These are phyloP conservation scores for Lagerstroemia speciosa DNA, from an alignment of 345 rosid species.

Conservation along the genomic window DNA sequence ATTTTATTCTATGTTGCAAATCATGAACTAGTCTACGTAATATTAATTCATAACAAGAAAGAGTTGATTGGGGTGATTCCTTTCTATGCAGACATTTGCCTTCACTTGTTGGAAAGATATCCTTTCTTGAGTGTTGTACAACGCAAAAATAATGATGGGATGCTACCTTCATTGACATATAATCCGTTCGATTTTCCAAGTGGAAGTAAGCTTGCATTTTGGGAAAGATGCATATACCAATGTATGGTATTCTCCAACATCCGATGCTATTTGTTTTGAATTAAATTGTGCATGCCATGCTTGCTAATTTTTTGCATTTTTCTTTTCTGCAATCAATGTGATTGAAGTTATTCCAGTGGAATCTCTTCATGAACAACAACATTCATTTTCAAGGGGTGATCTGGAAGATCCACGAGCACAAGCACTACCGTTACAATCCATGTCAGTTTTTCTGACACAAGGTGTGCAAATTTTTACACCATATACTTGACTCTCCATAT, in stretches of 20 bases:
- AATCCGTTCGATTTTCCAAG: constrained; percentile 10
- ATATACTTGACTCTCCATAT: too few species aligned
- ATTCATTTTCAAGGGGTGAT: too few species aligned
- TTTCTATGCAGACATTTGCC: too few species aligned
- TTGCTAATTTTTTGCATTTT: too few species aligned
- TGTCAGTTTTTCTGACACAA: not conserved
- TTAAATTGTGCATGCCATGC: not conserved
- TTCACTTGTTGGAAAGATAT: too few species aligned
- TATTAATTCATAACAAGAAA: too few species aligned
- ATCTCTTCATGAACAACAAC: not conserved
- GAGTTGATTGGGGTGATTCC: too few species aligned
- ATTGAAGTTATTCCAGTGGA: not conserved
- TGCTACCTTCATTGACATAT: not conserved
- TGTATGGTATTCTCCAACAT: not conserved
- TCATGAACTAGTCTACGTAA: too few species aligned
- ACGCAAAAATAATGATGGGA: too few species aligned
- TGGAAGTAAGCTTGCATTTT: constrained; percentile 4
- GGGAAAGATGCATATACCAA: constrained; percentile 8
- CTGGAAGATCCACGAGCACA: not conserved
- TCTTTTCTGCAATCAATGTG: not conserved
- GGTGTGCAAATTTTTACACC: not conserved
- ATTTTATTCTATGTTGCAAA: too few species aligned
- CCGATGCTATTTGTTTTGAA: not conserved
- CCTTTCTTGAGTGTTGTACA: too few species aligned
- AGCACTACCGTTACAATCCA: not conserved